These are phyloP conservation scores for Apiosordaria backusii DNA, from an alignment of 495 filamentous ascomycete species.

Conservation along the genomic window DNA sequence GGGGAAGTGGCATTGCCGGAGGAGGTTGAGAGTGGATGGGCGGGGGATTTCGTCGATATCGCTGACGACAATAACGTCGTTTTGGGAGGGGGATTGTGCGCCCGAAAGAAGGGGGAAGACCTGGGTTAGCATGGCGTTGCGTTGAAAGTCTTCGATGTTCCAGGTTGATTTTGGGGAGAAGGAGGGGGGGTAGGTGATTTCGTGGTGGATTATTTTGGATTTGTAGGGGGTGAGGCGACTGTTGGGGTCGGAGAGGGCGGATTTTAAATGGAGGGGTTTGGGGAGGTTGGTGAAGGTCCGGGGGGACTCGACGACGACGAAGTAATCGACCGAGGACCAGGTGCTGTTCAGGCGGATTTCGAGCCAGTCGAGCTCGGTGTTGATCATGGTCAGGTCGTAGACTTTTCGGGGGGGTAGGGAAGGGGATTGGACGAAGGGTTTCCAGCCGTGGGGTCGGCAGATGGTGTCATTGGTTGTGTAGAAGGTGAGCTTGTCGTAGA, in stretches of 20 bases:
- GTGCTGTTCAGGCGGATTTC: conserved; percentile 55
- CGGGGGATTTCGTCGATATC: conserved; percentile 55
- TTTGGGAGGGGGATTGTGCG: conserved; percentile 25
- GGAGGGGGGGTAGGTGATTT: conserved; percentile 41
- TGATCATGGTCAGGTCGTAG: conserved; percentile 54
- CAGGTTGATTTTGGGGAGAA: conserved; percentile 38
- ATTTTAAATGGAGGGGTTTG: conserved; percentile 46
- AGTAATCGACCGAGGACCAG: conserved; percentile 52
- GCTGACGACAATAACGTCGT: conserved; percentile 46
- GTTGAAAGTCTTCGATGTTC: conserved; percentile 51
- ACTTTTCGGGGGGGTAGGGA: conserved; percentile 40
- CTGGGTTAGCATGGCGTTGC: conserved; percentile 49
- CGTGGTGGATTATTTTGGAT: conserved; percentile 54
- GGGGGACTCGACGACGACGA: conserved; percentile 51
- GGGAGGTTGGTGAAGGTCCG: conserved; percentile 48
- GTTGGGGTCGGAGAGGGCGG: conserved; percentile 40
- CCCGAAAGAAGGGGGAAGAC: conserved; percentile 44
- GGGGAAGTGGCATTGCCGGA: conserved; percentile 50
- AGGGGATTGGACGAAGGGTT: conserved; percentile 23
- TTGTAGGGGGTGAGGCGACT: conserved; percentile 45
- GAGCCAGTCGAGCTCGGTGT: conserved; percentile 55
- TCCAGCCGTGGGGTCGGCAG: conserved; percentile 44
- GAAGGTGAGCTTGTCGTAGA: conserved; percentile 10
- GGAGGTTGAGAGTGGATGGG: conserved; percentile 40
- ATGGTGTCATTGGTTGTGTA: conserved; percentile 17